phyloP scores from a whole-genome alignment of 108 stramenopile species.

The Seminavis robusta region DNA sequence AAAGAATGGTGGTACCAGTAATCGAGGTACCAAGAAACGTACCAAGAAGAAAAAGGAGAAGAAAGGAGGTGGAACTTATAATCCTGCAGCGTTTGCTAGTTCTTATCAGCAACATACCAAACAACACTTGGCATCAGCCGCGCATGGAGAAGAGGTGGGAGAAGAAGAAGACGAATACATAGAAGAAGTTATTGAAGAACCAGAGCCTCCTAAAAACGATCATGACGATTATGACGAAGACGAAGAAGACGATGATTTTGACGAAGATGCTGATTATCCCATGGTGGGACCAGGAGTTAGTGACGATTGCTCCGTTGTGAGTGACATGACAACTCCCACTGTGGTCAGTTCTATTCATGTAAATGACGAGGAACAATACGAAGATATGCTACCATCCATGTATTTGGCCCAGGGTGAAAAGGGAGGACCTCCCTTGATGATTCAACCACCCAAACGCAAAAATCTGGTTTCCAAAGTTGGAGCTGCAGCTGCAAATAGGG shows the following conservation, averaged over 20 bases:
- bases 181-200: neutral
- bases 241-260: conserved; percentile 15
- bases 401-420: conserved; percentile 19
- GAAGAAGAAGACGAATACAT: conserved; percentile 50
- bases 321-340: conserved; percentile 57
- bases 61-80: too few relatives aligned
- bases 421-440: conserved; percentile 4
- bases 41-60: too few relatives aligned
- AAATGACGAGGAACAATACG: conserved; percentile 50
- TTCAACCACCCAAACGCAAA: conserved; percentile 25
- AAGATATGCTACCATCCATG: conserved; percentile 33
- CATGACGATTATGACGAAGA: neutral
- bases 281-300: conserved; percentile 59
- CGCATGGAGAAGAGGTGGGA: conserved; percentile 26
- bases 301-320: conserved; percentile 45
- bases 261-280: conserved; percentile 41
- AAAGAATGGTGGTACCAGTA: too few relatives aligned
- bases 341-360: conserved; percentile 16
- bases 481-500: neutral
- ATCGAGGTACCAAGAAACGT: too few relatives aligned
- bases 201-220: neutral
- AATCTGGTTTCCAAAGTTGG: conserved; percentile 31
- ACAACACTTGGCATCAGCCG: conserved; percentile 4
- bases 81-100: conserved; percentile 29
- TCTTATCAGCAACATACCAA: conserved; percentile 21